These are phyloP conservation scores for Phlyctochytrium planicorne DNA, from an alignment of 192 early-diverging fungal species.

Conservation along the genomic window DNA sequence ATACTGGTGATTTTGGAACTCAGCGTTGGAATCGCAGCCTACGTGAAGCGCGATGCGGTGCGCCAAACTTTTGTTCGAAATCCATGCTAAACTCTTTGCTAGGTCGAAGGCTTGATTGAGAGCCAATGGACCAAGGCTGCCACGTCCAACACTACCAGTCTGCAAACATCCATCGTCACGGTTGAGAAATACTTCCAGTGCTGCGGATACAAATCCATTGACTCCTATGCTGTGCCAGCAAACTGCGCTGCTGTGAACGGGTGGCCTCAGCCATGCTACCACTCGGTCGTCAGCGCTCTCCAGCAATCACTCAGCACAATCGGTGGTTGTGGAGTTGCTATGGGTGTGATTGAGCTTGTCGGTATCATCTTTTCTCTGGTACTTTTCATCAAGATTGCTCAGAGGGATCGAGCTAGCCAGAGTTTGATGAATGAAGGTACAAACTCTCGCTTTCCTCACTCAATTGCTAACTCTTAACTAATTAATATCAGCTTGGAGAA, in stretches of 20 bases:
- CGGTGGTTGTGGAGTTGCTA: slow-evolving; percentile 51
- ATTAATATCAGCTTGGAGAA: slow-evolving; percentile 42
- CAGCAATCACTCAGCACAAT: slow-evolving; percentile 40
- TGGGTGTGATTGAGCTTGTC: slow-evolving; percentile 54
- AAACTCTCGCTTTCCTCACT: too few relatives aligned
- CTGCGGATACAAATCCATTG: slow-evolving; percentile 45
- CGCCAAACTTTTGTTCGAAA: too few relatives aligned
- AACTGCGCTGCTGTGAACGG: slow-evolving; percentile 27
- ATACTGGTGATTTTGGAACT: slow-evolving; percentile 53
- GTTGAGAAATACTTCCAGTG: slow-evolving; percentile 36
- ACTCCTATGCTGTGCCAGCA: slow-evolving; percentile 29
- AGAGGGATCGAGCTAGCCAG: slow-evolving; percentile 41
- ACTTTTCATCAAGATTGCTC: slow-evolving; percentile 51
- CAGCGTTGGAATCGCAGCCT: slow-evolving; percentile 51
- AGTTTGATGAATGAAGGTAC: slow-evolving; percentile 45
- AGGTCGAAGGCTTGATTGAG: slow-evolving; percentile 63
- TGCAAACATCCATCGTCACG: slow-evolving; percentile 13
- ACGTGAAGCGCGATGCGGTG: slow-evolving; percentile 42
- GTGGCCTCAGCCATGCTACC: slow-evolving; percentile 24
- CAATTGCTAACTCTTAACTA: not conserved
- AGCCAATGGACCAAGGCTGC: slow-evolving; percentile 72
- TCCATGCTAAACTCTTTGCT: not conserved
- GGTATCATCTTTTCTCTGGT: slow-evolving; percentile 46
- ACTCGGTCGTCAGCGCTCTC: slow-evolving; percentile 27
- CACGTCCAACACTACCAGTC: slow-evolving; percentile 5